Evolutionary conservation across 2,329 filamentous ascomycete genomes (phyloP).

Genomic region (Fusarium sp.): DNA sequence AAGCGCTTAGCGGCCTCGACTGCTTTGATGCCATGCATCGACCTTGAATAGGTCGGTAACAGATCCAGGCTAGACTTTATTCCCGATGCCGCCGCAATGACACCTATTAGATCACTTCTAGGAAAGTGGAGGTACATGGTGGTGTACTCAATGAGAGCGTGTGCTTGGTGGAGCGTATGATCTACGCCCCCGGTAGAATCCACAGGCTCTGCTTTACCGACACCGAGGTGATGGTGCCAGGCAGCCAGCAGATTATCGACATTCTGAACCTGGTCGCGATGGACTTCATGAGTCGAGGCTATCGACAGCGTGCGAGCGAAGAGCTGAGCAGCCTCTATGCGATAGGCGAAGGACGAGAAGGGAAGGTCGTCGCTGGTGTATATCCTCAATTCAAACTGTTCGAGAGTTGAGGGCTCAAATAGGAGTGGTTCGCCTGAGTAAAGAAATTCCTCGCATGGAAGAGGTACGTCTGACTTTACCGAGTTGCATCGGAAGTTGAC

Average conservation of each 20-base stretch:
- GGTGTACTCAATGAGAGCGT: background rate
- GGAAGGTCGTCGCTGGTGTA: background rate
- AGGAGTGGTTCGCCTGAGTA: background rate
- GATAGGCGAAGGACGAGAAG: background rate
- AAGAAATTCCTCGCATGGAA: background rate
- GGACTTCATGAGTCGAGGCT: background rate
- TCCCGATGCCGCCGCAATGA: background rate
- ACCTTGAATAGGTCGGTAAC: background rate
- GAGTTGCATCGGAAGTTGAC: background rate
- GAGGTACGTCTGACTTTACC: background rate
- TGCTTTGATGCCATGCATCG: background rate
- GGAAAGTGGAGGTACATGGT: constrained; percentile 2
- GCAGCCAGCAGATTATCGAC: constrained; percentile 5
- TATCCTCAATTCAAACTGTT: background rate
- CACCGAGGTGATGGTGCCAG: background rate
- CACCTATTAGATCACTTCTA: background rate
- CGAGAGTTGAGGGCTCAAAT: background rate
- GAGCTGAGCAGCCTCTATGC: background rate
- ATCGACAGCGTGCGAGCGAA: background rate
- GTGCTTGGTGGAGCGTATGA: background rate
- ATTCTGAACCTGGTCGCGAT: constrained; percentile 4
- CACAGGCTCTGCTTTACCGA: background rate
- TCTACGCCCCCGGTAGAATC: background rate
- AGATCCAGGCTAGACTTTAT: background rate
- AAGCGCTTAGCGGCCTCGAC: background rate